Conservation (phyloP, 2,329 filamentous ascomycete species). For the Diaporthe ilicicola region DNA sequence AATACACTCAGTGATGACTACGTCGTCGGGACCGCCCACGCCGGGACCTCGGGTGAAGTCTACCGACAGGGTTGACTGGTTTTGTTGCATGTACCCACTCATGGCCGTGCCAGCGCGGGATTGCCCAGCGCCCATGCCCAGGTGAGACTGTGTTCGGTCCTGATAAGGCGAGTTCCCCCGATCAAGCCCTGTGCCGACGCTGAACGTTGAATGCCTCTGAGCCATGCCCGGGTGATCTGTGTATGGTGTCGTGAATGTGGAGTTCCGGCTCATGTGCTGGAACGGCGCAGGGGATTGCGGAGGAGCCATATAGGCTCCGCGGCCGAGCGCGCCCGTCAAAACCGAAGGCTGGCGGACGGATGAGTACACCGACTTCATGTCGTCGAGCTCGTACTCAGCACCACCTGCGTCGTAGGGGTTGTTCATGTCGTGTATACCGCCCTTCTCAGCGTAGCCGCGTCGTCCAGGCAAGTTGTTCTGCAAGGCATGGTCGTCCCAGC, state of each 20-base stretch:
- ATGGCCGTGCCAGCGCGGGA: slow-evolving; percentile 55
- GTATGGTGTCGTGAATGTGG: slow-evolving; percentile 56
- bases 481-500: slow-evolving; percentile 95
- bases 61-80: slow-evolving; percentile 62
- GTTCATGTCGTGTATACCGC: slow-evolving; percentile 72
- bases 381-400: slow-evolving; percentile 87
- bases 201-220: slow-evolving; percentile 75
- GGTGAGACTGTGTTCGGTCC: slow-evolving; percentile 65
- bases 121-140: slow-evolving; percentile 48
- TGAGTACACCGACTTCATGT: slow-evolving; percentile 96
- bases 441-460: slow-evolving; percentile 73
- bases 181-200: slow-evolving; percentile 60
- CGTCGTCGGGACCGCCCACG: slow-evolving; percentile 75
- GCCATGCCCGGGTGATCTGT: slow-evolving; percentile 58
- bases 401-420: slow-evolving; percentile 79
- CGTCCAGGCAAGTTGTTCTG: slow-evolving; percentile 90
- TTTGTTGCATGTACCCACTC: slow-evolving; percentile 51
- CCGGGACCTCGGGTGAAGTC: slow-evolving; percentile 66
- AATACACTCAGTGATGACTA: slow-evolving; percentile 83
- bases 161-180: slow-evolving; percentile 67
- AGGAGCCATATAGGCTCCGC: slow-evolving; percentile 75
- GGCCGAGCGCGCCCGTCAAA: slow-evolving; percentile 80
- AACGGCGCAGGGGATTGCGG: slow-evolving; percentile 83
- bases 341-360: slow-evolving; percentile 90
- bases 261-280: slow-evolving; percentile 52